Base-by-base conservation (phyloP, 2,329 filamentous ascomycete species). In the Alternaria arborescens region DNA sequence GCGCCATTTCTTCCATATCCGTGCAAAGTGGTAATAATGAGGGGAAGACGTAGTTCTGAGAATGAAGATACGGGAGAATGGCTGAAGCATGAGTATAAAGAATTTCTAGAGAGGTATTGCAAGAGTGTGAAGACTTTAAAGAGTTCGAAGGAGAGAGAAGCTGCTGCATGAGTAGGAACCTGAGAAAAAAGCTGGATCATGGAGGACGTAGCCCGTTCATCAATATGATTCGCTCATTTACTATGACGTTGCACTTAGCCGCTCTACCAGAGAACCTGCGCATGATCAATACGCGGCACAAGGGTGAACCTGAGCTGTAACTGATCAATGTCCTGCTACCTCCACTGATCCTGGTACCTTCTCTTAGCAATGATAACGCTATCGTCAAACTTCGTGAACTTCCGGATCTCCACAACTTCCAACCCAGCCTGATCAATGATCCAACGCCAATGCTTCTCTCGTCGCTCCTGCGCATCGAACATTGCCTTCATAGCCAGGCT, bases 1-100 rank as follows among this genome's bases (percentile, higher is more conserved):
- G 32, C 6, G 32, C 1, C 32, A 36, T 36, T 14, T 11, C 6
- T 4, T 2, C 32, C 0, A 16, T 36, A 14, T 36, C 6, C 32
- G 5, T 36, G 5, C 4, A 14, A 36, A 36, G 14, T 36, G 14
- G 32, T 30, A 11, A 11, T 30, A 12, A 30, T 11, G 28, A 30
- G 5, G 28, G 0, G 0, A 30, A 30, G 28, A 0, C 0, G 28
- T 11, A 11, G 8, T 30, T 30, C 1, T 30, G 10, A 10, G 11
- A 12, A 30, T 30, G 28, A 30, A 4, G 10, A 11, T 5, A 30
- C 11, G 28, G 0, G 1, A 36, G 32, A 36, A 7, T 36, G 3
- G 32, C 32, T 12, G 32, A 36, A 14, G 32, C 3, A 36, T 14
- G 6, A 7, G 12, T 14, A 16, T 16, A 14, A 36, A 12, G 32